Evolutionary conservation across 2,329 filamentous ascomycete species (phyloP), one percentile per base, ranked within the genome.

Genomic region (Tolypocladium endophyticum): DNA sequence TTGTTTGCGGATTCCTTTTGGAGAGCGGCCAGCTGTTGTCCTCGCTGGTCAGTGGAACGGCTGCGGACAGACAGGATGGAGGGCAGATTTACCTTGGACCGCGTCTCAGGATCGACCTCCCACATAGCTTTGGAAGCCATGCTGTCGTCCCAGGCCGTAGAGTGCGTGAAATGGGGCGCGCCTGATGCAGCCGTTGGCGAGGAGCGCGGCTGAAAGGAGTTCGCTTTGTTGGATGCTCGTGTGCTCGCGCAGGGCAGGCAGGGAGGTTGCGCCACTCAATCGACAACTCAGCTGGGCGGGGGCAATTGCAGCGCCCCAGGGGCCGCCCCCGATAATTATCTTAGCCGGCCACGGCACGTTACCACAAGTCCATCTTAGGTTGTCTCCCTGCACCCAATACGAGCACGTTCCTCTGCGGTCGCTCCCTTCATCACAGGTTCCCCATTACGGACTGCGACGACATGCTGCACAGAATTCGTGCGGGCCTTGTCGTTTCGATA

Each of bases 41-140:
- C 1, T 33, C 18, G 30, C 30, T 18, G 43, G 50, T 60, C 30
- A 62, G 28, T 60, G 50, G 50, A n/a, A 35, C 63, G 60, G 62
- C 58, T 60, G 43, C 8, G 28, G 57, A 33, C 50, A 56, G 25
- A 55, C 18, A 59, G 56, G 58, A 56, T 39, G 16, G n/a, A 28
- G 43, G 55, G 57, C 30, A 39, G 55, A 61, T 74, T 68, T 78
- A 95, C 92, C 86, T 97, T 97, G 71, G 89, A 91, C 77, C 91
- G 86, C 63, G 93, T 97, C 81, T 97, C 93, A 56, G 94, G 94
- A 76, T 99, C 94, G 66, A 99, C 92, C 79, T 99, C 94, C 94
- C 94, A 99, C 89, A 96, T 93, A 66, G 82, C 84, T 77, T 92
- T 93, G 71, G 85, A 81, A 66, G 84, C 78, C 84, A 86, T 84